Percentiles rank a stretch among this genome's conserved stretches.
phyloP scores from a whole-genome alignment of 768 basidiomycete genomes.

The Suillus alpinus region DNA sequence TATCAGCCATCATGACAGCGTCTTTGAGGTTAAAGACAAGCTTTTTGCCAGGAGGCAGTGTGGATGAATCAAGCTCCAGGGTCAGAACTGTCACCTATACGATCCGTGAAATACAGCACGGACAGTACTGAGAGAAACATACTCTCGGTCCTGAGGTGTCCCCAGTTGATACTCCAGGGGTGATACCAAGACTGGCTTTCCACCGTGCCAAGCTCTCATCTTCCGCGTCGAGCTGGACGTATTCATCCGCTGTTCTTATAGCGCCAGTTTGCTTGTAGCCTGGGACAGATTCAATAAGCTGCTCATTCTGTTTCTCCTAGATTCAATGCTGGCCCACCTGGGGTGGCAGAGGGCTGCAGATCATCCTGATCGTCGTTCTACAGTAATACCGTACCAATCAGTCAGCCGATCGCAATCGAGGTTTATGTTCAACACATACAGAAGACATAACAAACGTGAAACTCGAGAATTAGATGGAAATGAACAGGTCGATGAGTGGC shows the following conservation, averaged over 20 bases:
- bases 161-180: constrained; percentile 42
- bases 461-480: background rate
- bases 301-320: background rate
- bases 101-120: constrained; percentile 22
- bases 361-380: constrained; percentile 70
- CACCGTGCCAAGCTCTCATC: constrained; percentile 94
- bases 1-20: constrained; percentile 38
- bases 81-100: constrained; percentile 65
- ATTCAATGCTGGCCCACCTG: constrained; percentile 43
- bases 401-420: constrained; percentile 2
- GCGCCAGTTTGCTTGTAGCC: constrained; percentile 69
- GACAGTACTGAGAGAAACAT: constrained; percentile 15
- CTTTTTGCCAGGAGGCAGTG: constrained; percentile 56
- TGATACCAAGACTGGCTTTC: constrained; percentile 92
- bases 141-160: constrained; percentile 66
- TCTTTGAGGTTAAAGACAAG: constrained; percentile 69
- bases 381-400: constrained; percentile 2
- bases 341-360: constrained; percentile 62
- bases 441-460: constrained; percentile 45
- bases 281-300: constrained; percentile 26
- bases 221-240: constrained; percentile 79
- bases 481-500: constrained; percentile 11
- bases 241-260: constrained; percentile 75
- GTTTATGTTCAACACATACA: constrained; percentile 34
- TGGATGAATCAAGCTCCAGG: constrained; percentile 78